Percentiles rank a stretch among this genome's conserved stretches.
These are phyloP conservation scores for Hibiscus tridactylites DNA, from an alignment of 345 rosid genomes.

Conservation along the genomic window DNA sequence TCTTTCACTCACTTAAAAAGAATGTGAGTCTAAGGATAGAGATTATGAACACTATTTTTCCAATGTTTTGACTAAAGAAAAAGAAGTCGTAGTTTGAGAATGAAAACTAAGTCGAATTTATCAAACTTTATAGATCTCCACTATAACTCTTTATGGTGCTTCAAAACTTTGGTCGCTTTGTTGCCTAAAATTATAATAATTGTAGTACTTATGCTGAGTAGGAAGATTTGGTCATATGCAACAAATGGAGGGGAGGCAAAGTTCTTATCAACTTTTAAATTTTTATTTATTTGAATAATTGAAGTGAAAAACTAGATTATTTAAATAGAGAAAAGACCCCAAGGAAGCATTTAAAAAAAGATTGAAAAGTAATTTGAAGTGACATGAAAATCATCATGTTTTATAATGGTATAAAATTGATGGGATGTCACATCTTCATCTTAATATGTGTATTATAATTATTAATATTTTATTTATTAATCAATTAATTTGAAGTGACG, in stretches of 20 bases:
- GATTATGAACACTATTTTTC: too few species aligned
- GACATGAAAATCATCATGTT: neutral
- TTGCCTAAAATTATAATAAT: neutral
- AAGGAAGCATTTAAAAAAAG: neutral
- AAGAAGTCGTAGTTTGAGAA: too few species aligned
- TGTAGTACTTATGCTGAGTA: neutral
- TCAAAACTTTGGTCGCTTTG: neutral
- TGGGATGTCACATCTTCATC: constrained; percentile 1
- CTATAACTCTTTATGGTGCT: neutral
- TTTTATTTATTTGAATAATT: neutral
- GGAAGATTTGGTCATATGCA: neutral
- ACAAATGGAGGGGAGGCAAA: neutral
- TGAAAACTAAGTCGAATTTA: neutral
- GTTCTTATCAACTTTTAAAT: neutral
- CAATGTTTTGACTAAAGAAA: neutral
- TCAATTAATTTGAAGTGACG: too few species aligned
- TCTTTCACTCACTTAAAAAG: too few species aligned
- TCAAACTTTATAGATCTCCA: neutral
- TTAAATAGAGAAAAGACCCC: neutral
- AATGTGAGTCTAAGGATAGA: too few species aligned
- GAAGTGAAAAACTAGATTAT: neutral
- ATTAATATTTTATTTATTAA: too few species aligned
- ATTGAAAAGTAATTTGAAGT: neutral
- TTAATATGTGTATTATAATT: neutral
- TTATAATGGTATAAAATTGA: neutral